Conservation (phyloP, 2,329 filamentous ascomycete genomes). For the Stagonosporopsis chrysanthemi region DNA sequence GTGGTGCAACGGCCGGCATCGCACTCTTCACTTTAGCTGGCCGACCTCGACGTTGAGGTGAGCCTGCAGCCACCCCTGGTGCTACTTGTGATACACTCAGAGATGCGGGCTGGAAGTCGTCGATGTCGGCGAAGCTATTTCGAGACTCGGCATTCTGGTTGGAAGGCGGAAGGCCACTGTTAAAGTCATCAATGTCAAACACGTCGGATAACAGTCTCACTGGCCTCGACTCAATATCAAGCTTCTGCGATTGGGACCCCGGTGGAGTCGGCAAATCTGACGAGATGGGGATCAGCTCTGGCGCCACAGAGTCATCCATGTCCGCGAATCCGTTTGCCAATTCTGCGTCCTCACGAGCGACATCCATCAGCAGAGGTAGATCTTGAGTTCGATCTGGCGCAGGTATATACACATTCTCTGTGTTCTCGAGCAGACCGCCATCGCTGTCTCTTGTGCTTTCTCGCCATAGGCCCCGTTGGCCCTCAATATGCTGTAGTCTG, state of each 20-base stretch:
- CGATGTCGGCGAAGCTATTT: conserved; percentile 36
- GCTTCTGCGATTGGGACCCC: background rate
- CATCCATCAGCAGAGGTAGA: conserved; percentile 39
- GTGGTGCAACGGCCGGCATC: conserved; percentile 11
- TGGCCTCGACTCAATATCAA: background rate
- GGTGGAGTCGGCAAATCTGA: conserved; percentile 33
- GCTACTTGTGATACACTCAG: conserved; percentile 15
- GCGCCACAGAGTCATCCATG: conserved; percentile 30
- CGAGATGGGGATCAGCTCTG: conserved; percentile 26
- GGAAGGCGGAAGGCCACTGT: conserved; percentile 35
- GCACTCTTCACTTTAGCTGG: conserved; percentile 28
- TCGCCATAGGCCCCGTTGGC: conserved; percentile 42
- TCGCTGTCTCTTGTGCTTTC: conserved; percentile 45
- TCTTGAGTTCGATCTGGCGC: conserved; percentile 44
- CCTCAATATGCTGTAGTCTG: conserved; percentile 27
- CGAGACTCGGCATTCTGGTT: conserved; percentile 34
- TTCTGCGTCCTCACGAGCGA: conserved; percentile 17
- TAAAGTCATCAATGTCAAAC: conserved; percentile 37
- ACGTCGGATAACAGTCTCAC: background rate
- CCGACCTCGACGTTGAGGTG: conserved; percentile 32
- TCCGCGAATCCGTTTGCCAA: conserved; percentile 22
- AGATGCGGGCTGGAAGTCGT: conserved; percentile 35
- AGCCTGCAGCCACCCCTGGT: conserved; percentile 2
- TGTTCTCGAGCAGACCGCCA: conserved; percentile 39
- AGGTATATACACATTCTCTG: conserved; percentile 36